Evolutionary conservation across 495 filamentous ascomycete species (phyloP), one percentile per base, ranked within the genome.

Genomic region (Neurospora sp.): DNA sequence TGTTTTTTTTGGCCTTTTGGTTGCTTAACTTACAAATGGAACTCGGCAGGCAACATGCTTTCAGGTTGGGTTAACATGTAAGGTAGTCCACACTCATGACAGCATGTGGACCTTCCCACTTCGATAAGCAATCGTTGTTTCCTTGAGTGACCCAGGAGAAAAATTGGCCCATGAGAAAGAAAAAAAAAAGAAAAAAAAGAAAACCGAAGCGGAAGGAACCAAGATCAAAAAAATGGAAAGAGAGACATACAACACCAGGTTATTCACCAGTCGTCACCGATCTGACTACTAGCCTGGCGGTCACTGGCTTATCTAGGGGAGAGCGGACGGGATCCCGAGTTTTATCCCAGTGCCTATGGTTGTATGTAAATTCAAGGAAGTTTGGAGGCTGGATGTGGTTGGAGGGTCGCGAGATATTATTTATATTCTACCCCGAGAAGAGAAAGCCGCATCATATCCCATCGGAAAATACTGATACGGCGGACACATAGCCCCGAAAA

Each of bases 251-350:
- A 44, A 44, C 6, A 44, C 41, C 16, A 44, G 41, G 41, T 18
- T 44, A 7, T 44, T 44, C 16, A 18, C 16, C 41, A 8, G 2
- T 44, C 16, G 41, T 44, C 6, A 44, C 41, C 14, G 41, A 46
- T 9, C 44, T 8, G 9, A 46, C 8, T 46, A 10, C 44, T 20
- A 11, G 3, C 8, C n/a, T 46, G 8, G 44, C n/a, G 18, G 44
- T n/a, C 44, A 46, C 18, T 46, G 44, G 78, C 77, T 83, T 81
- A 76, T 81, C 80, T 81, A 83, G 78, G 84, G 81, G 81, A 83
- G 84, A 85, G 81, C 83, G 82, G 82, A 86, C 84, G 83, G 84
- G 82, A 83, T 82, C 79, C 82, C 83, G 82, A 81, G 73, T 80
- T 79, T 84, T 11, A 7, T 8, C 44, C n/a, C 8, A 46, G 44